These are phyloP conservation scores for Reticulascus tulasneorum DNA, from an alignment of 2,329 filamentous ascomycete genomes.

Conservation along the genomic window DNA sequence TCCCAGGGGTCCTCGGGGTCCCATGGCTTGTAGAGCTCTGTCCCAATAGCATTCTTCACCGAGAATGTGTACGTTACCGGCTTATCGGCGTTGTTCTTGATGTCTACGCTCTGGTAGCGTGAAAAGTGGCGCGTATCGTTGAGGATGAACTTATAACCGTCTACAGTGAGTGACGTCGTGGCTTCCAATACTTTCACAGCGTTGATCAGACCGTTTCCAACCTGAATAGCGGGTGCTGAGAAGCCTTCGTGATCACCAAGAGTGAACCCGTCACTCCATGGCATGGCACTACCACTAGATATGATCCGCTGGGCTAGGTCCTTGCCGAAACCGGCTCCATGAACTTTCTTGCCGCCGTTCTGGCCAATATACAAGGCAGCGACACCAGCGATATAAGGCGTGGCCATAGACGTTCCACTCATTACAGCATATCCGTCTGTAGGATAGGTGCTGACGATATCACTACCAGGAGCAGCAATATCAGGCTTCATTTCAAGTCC, in stretches of 20 bases:
- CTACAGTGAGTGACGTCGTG: constrained; percentile 27
- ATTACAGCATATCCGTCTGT: constrained; percentile 39
- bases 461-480: constrained; percentile 43
- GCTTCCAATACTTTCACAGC: constrained; percentile 17
- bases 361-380: constrained; percentile 40
- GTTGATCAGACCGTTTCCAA: constrained; percentile 35
- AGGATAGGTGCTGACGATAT: constrained; percentile 46
- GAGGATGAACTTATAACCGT: constrained; percentile 33
- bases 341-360: constrained; percentile 34
- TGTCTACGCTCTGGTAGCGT: constrained; percentile 17
- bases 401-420: constrained; percentile 54
- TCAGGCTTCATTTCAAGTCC: constrained; percentile 49
- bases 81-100: constrained; percentile 31
- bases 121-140: constrained; percentile 37
- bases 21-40: constrained; percentile 22
- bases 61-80: constrained; percentile 27
- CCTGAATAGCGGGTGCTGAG: constrained; percentile 31
- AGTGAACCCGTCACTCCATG: constrained; percentile 10
- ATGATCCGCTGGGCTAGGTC: constrained; percentile 12
- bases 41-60: constrained; percentile 27
- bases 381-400: constrained; percentile 48
- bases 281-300: constrained; percentile 9
- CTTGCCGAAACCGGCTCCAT: constrained; percentile 19
- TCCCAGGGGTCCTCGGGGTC: constrained; percentile 3
- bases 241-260: constrained; percentile 12